Evolutionary conservation across 2,329 filamentous ascomycete species (phyloP).

Genomic region (Coniella vitis): DNA sequence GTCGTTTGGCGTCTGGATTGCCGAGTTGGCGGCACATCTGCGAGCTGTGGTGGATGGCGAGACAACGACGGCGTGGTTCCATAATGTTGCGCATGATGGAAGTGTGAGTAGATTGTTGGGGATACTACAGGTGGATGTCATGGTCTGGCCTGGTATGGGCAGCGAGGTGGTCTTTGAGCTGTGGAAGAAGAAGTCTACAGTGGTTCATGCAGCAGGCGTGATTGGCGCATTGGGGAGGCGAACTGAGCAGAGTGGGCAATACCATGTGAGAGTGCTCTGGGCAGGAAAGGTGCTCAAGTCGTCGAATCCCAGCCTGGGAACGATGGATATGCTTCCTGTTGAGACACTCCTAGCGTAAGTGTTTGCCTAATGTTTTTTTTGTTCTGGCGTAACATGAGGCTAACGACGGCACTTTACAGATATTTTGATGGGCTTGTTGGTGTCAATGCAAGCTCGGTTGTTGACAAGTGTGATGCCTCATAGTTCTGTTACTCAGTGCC

Average conservation of each 20-base stretch:
- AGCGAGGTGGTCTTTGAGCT: slow-evolving; percentile 72
- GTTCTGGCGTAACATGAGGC: not conserved
- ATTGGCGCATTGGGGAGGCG: slow-evolving; percentile 7
- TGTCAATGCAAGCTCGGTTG: slow-evolving; percentile 34
- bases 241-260: slow-evolving; percentile 21
- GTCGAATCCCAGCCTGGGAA: slow-evolving; percentile 57
- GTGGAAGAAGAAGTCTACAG: slow-evolving; percentile 39
- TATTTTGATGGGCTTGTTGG: slow-evolving; percentile 69
- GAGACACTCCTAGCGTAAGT: slow-evolving; percentile 46
- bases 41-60: slow-evolving; percentile 41
- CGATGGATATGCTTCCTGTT: slow-evolving; percentile 62
- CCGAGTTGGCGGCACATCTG: slow-evolving; percentile 62
- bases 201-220: not conserved
- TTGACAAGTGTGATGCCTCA: slow-evolving; percentile 11
- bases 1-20: slow-evolving; percentile 66
- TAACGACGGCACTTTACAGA: not conserved
- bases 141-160: slow-evolving; percentile 85
- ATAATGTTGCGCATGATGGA: slow-evolving; percentile 79
- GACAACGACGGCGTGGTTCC: slow-evolving; percentile 47
- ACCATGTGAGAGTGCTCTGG: slow-evolving; percentile 62
- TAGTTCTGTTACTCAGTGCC: not conserved
- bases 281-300: slow-evolving; percentile 58
- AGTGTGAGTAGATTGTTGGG: slow-evolving; percentile 60
- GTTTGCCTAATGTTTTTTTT: not conserved
- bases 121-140: slow-evolving; percentile 63